Percentiles rank a stretch among this genome's conserved stretches.
Conservation (phyloP, 768 basidiomycete genomes). For the Calocybe gangraenosa region DNA sequence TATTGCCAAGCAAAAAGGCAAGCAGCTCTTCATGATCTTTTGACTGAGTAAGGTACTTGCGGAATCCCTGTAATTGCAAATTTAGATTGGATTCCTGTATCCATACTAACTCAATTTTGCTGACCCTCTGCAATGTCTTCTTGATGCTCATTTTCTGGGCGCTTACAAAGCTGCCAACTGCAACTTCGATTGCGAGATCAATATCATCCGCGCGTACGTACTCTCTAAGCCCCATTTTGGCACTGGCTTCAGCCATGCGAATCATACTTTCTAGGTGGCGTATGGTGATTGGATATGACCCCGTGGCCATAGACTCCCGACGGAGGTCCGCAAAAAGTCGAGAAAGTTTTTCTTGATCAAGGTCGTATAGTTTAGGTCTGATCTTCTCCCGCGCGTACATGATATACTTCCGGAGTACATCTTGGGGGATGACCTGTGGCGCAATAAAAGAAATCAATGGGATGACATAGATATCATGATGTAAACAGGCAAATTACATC, state of each 20-base stretch:
- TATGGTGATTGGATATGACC: constrained; percentile 98
- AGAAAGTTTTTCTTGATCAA: constrained; percentile 94
- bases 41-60: constrained; percentile 95
- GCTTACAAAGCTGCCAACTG: constrained; percentile 90
- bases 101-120: constrained; percentile 25
- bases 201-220: constrained; percentile 96
- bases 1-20: constrained; percentile 88
- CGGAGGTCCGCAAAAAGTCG: constrained; percentile 94
- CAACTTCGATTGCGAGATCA: constrained; percentile 94
- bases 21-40: constrained; percentile 95
- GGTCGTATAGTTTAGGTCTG: constrained; percentile 86
- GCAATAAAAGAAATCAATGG: not conserved
- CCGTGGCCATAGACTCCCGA: constrained; percentile 93
- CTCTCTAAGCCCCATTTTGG: constrained; percentile 96
- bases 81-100: not conserved
- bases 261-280: constrained; percentile 99
- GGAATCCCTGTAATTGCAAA: constrained; percentile 64
- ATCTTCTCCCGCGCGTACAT: constrained; percentile 97
- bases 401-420: constrained; percentile 94
- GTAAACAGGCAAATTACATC: constrained; percentile 51
- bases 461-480: not conserved
- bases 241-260: constrained; percentile 97
- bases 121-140: constrained; percentile 91
- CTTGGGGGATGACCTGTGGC: constrained; percentile 89
- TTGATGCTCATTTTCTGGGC: constrained; percentile 99